Conservation (phyloP, 176 grass and related monocot genomes). For the Cenchrus purpureus region DNA sequence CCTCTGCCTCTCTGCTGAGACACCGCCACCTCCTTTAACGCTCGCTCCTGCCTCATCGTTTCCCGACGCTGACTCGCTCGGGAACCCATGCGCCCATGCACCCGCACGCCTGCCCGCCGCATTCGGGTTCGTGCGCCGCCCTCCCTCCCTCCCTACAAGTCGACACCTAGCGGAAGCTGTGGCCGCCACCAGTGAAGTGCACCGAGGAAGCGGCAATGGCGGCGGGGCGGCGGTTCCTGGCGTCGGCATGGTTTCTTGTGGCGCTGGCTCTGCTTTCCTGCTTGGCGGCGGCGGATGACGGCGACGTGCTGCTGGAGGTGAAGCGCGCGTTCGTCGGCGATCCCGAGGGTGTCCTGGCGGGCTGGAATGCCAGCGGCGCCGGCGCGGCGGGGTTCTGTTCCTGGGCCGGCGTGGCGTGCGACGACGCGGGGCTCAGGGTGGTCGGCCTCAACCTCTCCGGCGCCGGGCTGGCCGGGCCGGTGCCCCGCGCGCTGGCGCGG, state of each 20-base stretch:
- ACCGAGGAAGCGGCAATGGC: conserved; percentile 7
- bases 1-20: conserved; percentile 3
- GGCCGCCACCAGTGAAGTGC: background rate
- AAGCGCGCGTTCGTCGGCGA: conserved; percentile 68
- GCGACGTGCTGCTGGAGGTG: conserved; percentile 63
- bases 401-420: conserved; percentile 80
- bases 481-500: conserved; percentile 52
- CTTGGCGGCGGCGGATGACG: conserved; percentile 21
- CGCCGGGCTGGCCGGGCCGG: conserved; percentile 52
- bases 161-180: background rate
- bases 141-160: background rate
- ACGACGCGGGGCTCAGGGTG: conserved; percentile 48
- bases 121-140: conserved; percentile 5
- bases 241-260: background rate
- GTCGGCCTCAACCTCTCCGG: conserved; percentile 79
- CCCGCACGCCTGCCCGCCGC: conserved; percentile 4
- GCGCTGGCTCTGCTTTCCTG: conserved; percentile 22
- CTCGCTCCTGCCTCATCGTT: background rate
- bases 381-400: conserved; percentile 53
- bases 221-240: background rate
- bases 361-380: conserved; percentile 46
- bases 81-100: conserved; percentile 59
- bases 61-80: conserved; percentile 50
- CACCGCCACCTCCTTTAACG: conserved; percentile 43
- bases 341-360: conserved; percentile 42